A percentile compares a stretch with the other conserved stretches of the same genome.
Evolutionary conservation across 2,329 filamentous ascomycete species (phyloP).

Genomic region (Clathrospora elynae): DNA sequence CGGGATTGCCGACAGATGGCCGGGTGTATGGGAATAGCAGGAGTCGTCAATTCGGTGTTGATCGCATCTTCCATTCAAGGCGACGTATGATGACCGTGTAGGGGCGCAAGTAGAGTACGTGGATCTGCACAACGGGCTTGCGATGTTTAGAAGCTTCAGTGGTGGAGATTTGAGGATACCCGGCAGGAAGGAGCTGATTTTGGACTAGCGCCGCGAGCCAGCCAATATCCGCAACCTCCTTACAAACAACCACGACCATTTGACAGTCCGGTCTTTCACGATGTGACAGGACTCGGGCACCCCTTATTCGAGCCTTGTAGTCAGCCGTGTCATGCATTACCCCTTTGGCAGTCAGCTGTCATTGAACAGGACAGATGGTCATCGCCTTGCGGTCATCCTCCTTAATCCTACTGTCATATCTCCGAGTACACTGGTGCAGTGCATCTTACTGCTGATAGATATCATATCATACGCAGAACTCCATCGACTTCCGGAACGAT

Average conservation of each 20-base stretch:
- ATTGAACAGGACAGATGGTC: conserved; percentile 10
- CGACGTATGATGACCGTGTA: conserved; percentile 8
- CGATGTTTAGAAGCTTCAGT: conserved; percentile 17
- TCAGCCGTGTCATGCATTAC: conserved; percentile 21
- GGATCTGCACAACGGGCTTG: conserved; percentile 26
- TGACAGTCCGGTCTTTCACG: conserved; percentile 20
- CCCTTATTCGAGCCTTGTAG: conserved; percentile 24
- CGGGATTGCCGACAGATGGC: conserved; percentile 22
- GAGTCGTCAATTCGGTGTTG: conserved; percentile 21
- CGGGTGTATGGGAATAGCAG: conserved; percentile 13
- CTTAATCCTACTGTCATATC: conserved; percentile 1
- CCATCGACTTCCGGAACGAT: no score
- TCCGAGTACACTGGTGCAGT: neutral
- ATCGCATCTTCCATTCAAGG: conserved; percentile 41
- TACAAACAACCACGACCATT: conserved; percentile 8
- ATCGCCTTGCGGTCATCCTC: conserved; percentile 1
- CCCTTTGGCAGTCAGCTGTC: conserved; percentile 14
- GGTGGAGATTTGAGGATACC: conserved; percentile 29
- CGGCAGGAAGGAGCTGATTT: conserved; percentile 29
- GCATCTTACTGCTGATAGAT: neutral
- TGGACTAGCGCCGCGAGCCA: conserved; percentile 20
- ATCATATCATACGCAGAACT: neutral
- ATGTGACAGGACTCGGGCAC: conserved; percentile 15
- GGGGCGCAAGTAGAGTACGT: conserved; percentile 14
- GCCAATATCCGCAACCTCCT: conserved; percentile 10